These are phyloP conservation scores for Wallacemonas sp. DNA, from an alignment of 208 protist genomes.

Conservation along the genomic window DNA sequence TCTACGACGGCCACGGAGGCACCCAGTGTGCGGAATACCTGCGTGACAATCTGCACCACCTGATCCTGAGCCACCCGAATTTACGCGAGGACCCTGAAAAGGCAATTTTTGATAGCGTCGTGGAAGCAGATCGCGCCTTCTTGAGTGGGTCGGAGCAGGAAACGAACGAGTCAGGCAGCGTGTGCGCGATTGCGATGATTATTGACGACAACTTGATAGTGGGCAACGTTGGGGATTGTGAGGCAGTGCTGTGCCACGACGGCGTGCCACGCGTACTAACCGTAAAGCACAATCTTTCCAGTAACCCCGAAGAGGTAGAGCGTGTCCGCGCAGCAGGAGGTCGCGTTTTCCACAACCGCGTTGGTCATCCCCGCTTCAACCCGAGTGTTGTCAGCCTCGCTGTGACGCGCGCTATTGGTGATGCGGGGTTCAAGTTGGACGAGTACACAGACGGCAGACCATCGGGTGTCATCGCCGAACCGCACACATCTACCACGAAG, in stretches of 20 bases:
- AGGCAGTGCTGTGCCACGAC: conserved; percentile 79
- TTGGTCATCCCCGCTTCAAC: conserved; percentile 92
- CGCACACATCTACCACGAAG: conserved; percentile 58
- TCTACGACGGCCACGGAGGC: conserved; percentile 90
- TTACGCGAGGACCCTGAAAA: conserved; percentile 65
- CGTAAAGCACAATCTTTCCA: conserved; percentile 78
- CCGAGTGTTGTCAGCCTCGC: conserved; percentile 88
- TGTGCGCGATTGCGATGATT: conserved; percentile 83
- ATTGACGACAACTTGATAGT: conserved; percentile 82
- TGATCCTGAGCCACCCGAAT: conserved; percentile 69
- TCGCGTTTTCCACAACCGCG: conserved; percentile 90
- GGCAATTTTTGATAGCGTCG: conserved; percentile 75
- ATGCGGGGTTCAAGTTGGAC: conserved; percentile 91
- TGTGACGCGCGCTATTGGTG: conserved; percentile 94
- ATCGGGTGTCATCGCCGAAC: conserved; percentile 77
- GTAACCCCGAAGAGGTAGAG: conserved; percentile 74
- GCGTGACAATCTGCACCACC: conserved; percentile 71
- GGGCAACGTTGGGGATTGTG: conserved; percentile 89
- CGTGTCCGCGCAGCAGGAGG: conserved; percentile 87
- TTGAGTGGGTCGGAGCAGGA: conserved; percentile 67
- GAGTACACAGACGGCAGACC: conserved; percentile 82
- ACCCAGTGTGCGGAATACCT: conserved; percentile 85
- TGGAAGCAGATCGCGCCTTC: conserved; percentile 79
- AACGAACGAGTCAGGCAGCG: conserved; percentile 83
- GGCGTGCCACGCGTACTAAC: conserved; percentile 76